Evolutionary conservation across 2,329 filamentous ascomycete genomes (phyloP), one percentile per base, ranked within the genome.

Genomic region (Aspergillus nomiae): DNA sequence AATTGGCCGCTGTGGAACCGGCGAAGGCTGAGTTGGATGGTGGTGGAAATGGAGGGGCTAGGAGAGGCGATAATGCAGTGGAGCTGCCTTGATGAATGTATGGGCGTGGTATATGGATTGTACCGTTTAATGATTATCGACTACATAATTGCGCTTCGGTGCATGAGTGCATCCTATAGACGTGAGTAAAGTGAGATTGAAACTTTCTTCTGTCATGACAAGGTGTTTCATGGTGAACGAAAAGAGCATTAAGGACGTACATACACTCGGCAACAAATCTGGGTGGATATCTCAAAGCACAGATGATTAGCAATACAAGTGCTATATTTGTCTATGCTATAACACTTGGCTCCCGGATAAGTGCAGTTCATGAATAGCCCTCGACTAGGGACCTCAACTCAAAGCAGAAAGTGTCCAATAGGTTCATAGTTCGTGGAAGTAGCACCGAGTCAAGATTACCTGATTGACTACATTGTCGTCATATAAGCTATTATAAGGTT

Each of bases 381-480:
- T 36, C 12, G 1, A 16, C 2, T 5, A 5, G 5, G 6, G 12
- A 6, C 12, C 1, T 36, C 34, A 12, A 16, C 34, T 2, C 12
- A 36, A 16, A 16, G 34, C 14, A 5, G 12, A 36, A 5, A 14
- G 5, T 0, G 14, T 16, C 14, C 5, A 1, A 16, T 3, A 16
- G 16, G 5, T 36, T 5, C 34, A 36, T 16, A 36, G 6, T 16
- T 16, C 5, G 6, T 36, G 6, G 6, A 16, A 2, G 34, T n/a
- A 41, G 0, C 19, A n/a, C 19, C 7, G n/a, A 8, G 16, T 1
- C 19, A 19, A 41, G 1, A 14, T 19, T n/a, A 2, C 0, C 10
- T 4, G 8, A 9, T 10, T 9, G 16, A n/a, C 9, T 2, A 8
- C 1, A n/a, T n/a, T 41, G 19, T 41, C 19, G 38, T n/a, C 38